Conservation (phyloP, 768 basidiomycete genomes). For the Piloderma croceum region DNA sequence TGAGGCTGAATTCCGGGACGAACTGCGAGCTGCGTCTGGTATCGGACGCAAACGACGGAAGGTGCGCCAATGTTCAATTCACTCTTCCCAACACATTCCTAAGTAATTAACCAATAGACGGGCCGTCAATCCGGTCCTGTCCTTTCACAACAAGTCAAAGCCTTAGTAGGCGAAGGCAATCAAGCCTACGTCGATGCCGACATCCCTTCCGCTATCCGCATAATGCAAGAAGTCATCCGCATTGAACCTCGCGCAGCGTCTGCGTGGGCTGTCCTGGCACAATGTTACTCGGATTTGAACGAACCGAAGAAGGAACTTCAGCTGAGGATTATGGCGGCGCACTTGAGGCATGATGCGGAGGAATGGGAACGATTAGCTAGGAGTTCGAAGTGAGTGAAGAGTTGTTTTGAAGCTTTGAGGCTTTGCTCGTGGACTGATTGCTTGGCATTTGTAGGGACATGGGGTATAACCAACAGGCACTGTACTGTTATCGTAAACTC, state of each 20-base stretch:
- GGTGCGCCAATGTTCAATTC: conserved; percentile 25
- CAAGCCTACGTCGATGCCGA: conserved; percentile 76
- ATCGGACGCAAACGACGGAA: conserved; percentile 49
- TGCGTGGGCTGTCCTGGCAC: conserved; percentile 86
- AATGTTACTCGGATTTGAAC: conserved; percentile 71
- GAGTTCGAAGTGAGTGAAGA: conserved; percentile 54
- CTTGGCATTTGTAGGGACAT: conserved; percentile 43
- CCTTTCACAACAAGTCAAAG: conserved; percentile 64
- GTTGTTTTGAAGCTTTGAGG: neutral
- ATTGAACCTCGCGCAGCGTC: conserved; percentile 81
- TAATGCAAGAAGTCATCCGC: conserved; percentile 89
- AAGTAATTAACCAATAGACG: conserved; percentile 10
- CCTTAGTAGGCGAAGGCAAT: conserved; percentile 81
- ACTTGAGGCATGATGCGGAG: conserved; percentile 78
- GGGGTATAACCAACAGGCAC: conserved; percentile 76
- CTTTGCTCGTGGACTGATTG: too few relatives aligned
- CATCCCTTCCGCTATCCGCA: conserved; percentile 60
- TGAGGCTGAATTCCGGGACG: conserved; percentile 66
- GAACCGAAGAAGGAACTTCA: conserved; percentile 71
- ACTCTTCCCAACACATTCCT: neutral
- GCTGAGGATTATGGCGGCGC: conserved; percentile 84
- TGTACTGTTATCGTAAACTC: conserved; percentile 88
- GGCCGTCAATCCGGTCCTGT: conserved; percentile 50
- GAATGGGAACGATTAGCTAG: conserved; percentile 80
- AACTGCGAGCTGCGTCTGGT: conserved; percentile 68